Conservation (phyloP, 148 eudicot genomes). For the Rhododendron vialii region DNA sequence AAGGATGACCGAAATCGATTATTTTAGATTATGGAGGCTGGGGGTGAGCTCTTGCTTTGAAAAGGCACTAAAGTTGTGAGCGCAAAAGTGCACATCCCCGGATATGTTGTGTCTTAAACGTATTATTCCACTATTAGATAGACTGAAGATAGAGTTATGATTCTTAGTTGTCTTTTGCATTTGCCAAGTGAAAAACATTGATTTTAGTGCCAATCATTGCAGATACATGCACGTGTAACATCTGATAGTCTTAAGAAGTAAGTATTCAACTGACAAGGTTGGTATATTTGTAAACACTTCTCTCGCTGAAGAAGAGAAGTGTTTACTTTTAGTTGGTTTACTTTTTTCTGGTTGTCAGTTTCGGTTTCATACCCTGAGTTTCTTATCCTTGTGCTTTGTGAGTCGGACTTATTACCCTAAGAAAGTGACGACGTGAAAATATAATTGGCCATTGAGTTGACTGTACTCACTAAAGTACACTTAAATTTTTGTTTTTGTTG, state of each 20-base stretch:
- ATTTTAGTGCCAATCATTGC: background rate
- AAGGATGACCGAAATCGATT: background rate
- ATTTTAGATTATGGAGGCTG: background rate
- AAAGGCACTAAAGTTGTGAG: background rate
- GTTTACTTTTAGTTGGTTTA: background rate
- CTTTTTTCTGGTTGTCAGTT: background rate
- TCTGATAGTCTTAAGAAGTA: background rate
- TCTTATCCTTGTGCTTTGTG: background rate
- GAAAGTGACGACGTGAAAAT: background rate
- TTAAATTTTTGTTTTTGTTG: background rate
- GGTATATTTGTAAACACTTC: background rate
- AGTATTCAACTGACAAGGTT: background rate
- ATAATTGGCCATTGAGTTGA: background rate
- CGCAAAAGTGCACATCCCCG: background rate
- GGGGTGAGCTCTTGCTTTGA: background rate
- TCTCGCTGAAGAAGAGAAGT: background rate
- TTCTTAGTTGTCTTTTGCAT: background rate
- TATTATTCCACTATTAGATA: background rate
- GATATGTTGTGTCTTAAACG: background rate
- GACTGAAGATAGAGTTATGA: background rate
- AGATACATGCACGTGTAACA: background rate
- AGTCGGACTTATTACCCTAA: background rate
- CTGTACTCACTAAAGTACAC: background rate
- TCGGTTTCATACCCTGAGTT: background rate
- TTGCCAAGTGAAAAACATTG: background rate